These are phyloP conservation scores for Metschnikowia vanudenii DNA, from an alignment of 805 yeast species.

Conservation along the genomic window DNA sequence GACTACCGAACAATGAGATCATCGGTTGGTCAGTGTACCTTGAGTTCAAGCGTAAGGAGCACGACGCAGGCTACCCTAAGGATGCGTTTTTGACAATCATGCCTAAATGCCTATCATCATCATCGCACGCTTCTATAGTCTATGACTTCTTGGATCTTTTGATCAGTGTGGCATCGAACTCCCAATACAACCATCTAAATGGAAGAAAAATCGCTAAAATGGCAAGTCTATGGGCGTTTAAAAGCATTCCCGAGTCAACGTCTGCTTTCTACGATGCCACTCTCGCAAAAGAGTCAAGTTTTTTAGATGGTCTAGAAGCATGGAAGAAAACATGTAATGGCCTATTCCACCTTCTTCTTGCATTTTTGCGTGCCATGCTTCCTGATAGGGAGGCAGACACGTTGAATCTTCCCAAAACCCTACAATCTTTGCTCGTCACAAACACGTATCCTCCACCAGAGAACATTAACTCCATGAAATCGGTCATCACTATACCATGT, in stretches of 20 bases:
- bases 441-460: conserved; percentile 62
- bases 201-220: conserved; percentile 78
- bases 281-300: conserved; percentile 33
- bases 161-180: conserved; percentile 73
- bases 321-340: conserved; percentile 88
- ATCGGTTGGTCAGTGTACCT: conserved; percentile 85
- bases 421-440: conserved; percentile 62
- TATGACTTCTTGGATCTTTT: conserved; percentile 83
- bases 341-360: conserved; percentile 71
- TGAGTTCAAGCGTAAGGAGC: conserved; percentile 63
- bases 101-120: conserved; percentile 80
- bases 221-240: conserved; percentile 88
- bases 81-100: conserved; percentile 75
- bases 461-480: conserved; percentile 30
- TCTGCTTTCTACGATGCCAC: conserved; percentile 42
- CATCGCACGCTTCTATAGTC: conserved; percentile 86
- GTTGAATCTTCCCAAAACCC: conserved; percentile 58
- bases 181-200: conserved; percentile 72
- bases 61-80: conserved; percentile 62
- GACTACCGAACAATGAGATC: conserved; percentile 74
- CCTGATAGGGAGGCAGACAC: conserved; percentile 62
- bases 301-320: conserved; percentile 66
- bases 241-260: conserved; percentile 17
- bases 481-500: conserved; percentile 56
- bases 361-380: conserved; percentile 77